These are phyloP conservation scores for Zymoseptoria tritici DNA, from an alignment of 2,329 filamentous ascomycete species.

Conservation along the genomic window DNA sequence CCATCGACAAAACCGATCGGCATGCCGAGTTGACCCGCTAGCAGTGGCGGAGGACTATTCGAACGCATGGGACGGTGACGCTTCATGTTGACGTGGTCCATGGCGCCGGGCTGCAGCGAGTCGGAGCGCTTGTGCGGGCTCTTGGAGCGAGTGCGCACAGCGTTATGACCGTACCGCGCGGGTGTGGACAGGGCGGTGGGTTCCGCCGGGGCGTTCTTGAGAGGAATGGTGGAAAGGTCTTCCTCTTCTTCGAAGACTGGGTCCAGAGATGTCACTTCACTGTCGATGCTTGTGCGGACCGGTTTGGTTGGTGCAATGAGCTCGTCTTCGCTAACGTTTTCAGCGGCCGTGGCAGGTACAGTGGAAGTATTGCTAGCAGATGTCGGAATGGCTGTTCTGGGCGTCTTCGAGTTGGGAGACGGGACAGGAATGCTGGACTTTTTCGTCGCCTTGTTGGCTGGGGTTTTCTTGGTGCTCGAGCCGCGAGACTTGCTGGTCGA, in stretches of 20 bases:
- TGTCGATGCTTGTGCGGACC: conserved; percentile 18
- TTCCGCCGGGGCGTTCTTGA: conserved; percentile 21
- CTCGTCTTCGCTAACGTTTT: conserved; percentile 25
- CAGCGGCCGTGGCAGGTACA: conserved; percentile 5
- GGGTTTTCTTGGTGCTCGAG: conserved; percentile 11
- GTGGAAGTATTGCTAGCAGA: background rate
- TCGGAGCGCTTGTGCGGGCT: conserved; percentile 21
- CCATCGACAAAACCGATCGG: conserved; percentile 14
- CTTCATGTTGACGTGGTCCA: conserved; percentile 14
- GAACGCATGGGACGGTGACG: conserved; percentile 15
- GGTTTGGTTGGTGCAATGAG: conserved; percentile 5
- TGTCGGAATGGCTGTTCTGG: background rate
- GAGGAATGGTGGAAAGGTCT: conserved; percentile 15
- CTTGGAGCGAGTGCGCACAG: conserved; percentile 17
- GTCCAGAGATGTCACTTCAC: conserved; percentile 23
- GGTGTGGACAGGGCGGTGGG: conserved; percentile 26
- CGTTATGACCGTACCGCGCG: conserved; percentile 17
- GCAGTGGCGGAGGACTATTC: conserved; percentile 13
- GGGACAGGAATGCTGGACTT: conserved; percentile 1
- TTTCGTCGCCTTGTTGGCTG: conserved; percentile 12
- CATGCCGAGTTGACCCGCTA: conserved; percentile 8
- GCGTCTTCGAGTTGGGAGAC: background rate
- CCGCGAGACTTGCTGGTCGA: conserved; percentile 15
- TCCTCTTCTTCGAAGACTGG: conserved; percentile 30
- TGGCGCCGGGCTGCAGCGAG: conserved; percentile 11